Evolutionary conservation across 2,329 filamentous ascomycete genomes (phyloP), one percentile per base, ranked within the genome.

Genomic region (Phaeoacremonium minimum): DNA sequence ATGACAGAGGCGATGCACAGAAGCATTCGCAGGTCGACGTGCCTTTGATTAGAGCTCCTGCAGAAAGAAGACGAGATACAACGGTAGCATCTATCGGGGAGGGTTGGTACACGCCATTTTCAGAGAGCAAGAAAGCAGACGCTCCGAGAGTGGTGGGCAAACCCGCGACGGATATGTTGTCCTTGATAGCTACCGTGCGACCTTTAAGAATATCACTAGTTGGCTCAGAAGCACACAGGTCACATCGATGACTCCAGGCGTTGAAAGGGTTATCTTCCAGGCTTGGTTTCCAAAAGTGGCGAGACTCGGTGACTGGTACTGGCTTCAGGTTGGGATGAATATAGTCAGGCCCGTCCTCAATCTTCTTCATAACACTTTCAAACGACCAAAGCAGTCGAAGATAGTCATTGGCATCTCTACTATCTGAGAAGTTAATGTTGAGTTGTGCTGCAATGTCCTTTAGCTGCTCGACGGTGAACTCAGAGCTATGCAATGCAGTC

Each of bases 221-320:
- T 12, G 33, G 37, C 18, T 32, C 36, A 6, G 17, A 36, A n/a
- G 42, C 42, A 13, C 36, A 38, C 32, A 61, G 38, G 18, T 52
- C 41, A 22, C 55, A 58, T 28, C 46, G 41, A 39, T 59, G 55
- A 17, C 54, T 57, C 58, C 58, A 61, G 2, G 53, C 58, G 32
- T 60, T 60, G 7, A 58, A 32, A 0, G 52, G 53, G 33, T 60
- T 60, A 9, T 54, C 48, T 7, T 45, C 32, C 5, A 42, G 18
- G 2, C 18, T 33, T 4, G 52, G 51, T 11, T 40, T 48, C 37
- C 40, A 45, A 36, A 47, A 58, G 1, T 30, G 30, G 13, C 56
- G 50, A 31, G 26, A 16, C 1, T 35, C 28, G 1, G 35, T 28
- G 6, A 34, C 18, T 2, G 39, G 30, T 15, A 43, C 39, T 4